These are phyloP conservation scores for Psilocybe sp. DNA, from an alignment of 768 basidiomycete species.

Conservation along the genomic window DNA sequence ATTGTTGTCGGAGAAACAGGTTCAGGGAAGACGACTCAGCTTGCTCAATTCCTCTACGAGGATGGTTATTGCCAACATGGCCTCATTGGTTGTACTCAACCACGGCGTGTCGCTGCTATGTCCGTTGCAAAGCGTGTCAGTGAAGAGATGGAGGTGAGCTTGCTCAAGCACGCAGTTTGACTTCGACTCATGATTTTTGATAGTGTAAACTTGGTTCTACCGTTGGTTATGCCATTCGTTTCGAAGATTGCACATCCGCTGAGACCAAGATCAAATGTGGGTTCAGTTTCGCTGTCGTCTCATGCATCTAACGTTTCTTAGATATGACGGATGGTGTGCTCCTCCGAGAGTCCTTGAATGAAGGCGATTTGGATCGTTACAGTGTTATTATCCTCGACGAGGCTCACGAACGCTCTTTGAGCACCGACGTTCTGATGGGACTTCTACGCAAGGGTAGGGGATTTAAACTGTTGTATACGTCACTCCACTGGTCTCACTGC, in stretches of 20 bases:
- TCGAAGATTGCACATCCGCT: slow-evolving; percentile 93
- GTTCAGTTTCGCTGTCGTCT: slow-evolving; percentile 16
- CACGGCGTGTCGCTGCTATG: slow-evolving; percentile 98
- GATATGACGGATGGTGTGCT: slow-evolving; percentile 99
- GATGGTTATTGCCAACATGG: slow-evolving; percentile 92
- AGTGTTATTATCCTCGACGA: slow-evolving; percentile 98
- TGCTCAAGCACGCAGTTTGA: background rate
- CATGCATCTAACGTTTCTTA: slow-evolving; percentile 25
- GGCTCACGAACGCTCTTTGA: slow-evolving; percentile 95
- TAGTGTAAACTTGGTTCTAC: slow-evolving; percentile 86
- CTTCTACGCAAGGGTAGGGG: slow-evolving; percentile 83
- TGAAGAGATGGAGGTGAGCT: slow-evolving; percentile 93
- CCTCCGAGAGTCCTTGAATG: slow-evolving; percentile 96
- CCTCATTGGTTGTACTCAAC: slow-evolving; percentile 95
- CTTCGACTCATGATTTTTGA: background rate
- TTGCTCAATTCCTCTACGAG: slow-evolving; percentile 94
- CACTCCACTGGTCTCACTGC: background rate
- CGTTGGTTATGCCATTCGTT: slow-evolving; percentile 97
- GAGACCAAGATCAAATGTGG: slow-evolving; percentile 97
- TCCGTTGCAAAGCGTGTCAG: slow-evolving; percentile 99
- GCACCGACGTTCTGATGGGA: slow-evolving; percentile 98
- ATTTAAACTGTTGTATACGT: background rate
- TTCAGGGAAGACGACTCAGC: slow-evolving; percentile 97
- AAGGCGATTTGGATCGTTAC: slow-evolving; percentile 97
- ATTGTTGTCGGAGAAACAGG: slow-evolving; percentile 99